These are phyloP conservation scores for Aspergillus aculeatinus DNA, from an alignment of 2,329 filamentous ascomycete species.

Conservation along the genomic window DNA sequence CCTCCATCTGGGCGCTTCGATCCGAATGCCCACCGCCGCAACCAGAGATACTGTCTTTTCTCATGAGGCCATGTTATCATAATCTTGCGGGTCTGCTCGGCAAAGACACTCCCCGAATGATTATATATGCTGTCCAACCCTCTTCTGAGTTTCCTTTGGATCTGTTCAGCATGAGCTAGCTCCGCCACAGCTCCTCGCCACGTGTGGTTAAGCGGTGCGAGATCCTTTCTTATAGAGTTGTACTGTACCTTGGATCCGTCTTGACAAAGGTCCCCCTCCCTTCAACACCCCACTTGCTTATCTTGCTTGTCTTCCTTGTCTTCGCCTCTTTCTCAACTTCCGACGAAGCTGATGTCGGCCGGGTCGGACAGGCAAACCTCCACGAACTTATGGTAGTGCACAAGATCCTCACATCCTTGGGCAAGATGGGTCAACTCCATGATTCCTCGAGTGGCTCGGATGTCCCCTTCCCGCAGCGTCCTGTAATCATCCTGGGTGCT, in stretches of 20 bases:
- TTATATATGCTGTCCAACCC: neutral
- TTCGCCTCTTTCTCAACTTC: neutral
- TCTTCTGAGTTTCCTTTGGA: neutral
- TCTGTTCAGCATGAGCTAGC: neutral
- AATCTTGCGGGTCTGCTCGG: neutral
- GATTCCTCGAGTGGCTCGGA: slow-evolving; percentile 22
- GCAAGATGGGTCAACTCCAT: slow-evolving; percentile 22
- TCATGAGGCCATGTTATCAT: neutral
- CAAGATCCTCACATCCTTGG: neutral
- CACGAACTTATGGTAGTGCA: neutral
- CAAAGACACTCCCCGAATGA: neutral
- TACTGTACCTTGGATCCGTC: neutral
- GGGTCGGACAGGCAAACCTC: neutral
- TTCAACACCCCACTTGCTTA: neutral
- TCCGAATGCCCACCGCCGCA: neutral
- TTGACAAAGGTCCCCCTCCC: neutral
- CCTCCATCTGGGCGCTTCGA: slow-evolving; percentile 2
- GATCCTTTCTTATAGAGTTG: neutral
- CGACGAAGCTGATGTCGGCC: neutral
- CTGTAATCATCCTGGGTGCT: slow-evolving; percentile 39
- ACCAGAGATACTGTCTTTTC: neutral
- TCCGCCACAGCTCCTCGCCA: neutral
- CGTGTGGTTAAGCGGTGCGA: neutral
- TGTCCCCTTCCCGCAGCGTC: slow-evolving; percentile 34
- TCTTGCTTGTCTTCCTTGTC: neutral